Conservation (phyloP, 2,329 filamentous ascomycete species). For the Colletotrichum sp. region DNA sequence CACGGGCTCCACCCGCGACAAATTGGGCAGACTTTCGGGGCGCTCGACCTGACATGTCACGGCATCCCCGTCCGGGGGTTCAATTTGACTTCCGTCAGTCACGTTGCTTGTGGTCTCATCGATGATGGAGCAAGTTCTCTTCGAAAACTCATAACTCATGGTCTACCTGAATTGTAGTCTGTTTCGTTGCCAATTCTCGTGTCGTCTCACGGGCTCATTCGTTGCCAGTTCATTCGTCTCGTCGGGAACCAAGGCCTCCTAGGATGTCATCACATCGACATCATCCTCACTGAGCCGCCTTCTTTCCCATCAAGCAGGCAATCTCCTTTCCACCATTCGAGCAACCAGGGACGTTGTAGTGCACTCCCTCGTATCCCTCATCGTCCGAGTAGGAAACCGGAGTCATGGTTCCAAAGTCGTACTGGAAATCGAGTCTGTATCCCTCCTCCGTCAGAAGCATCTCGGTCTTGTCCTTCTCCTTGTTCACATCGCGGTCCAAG, state of each 20-base stretch:
- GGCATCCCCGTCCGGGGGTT: background rate
- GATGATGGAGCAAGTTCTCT: background rate
- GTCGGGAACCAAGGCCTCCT: background rate
- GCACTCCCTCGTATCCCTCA: background rate
- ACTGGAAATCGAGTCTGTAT: background rate
- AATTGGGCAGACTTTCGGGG: conserved; percentile 9
- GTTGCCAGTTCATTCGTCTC: background rate
- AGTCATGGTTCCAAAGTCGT: background rate
- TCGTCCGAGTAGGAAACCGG: background rate
- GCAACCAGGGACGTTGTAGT: background rate
- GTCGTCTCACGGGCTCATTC: background rate
- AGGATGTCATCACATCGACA: background rate
- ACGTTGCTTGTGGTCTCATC: background rate
- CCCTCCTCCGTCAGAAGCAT: background rate
- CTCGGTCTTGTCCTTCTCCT: background rate
- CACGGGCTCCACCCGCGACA: background rate
- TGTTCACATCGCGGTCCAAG: background rate
- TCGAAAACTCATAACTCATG: background rate
- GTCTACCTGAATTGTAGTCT: background rate
- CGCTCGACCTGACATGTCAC: background rate
- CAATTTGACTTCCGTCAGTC: background rate
- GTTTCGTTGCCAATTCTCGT: background rate
- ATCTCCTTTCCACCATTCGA: background rate
- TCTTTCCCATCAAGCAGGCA: background rate
- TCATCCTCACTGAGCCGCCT: background rate